Evolutionary conservation across 2,329 filamentous ascomycete genomes (phyloP), one percentile per base, ranked within the genome.

Genomic region (Claviceps maximensis): DNA sequence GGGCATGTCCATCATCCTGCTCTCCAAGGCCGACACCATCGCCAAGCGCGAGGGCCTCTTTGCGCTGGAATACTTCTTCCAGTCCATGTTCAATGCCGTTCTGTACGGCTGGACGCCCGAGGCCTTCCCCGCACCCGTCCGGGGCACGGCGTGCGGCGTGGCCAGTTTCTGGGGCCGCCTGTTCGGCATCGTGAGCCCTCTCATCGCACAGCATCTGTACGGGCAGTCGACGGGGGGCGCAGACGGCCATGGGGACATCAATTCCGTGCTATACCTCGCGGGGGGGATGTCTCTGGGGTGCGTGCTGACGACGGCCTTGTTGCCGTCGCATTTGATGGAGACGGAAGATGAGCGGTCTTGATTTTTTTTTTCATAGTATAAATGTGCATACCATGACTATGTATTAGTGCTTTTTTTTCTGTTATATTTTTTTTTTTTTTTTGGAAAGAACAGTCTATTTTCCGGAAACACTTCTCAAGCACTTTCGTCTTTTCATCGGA

Each of bases 81-180:
- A 70, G 15, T 72, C 72, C 52, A 69, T 69, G 59, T 67, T 65
- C 53, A 66, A 62, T 13, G 63, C 57, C 9, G 64, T 66, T 0
- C 53, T 67, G 45, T 75, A 72, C 51, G 72, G 70, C 0, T 74
- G 70, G 63, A 81, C 78, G 0, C 78, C 78, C 0, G 77, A 82
- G 58, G 75, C 76, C 0, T 81, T 82, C 63, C 77, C 77, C 0
- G 75, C 73, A 2, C 74, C 77, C 0, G 69, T 76, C 46, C 68
- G 78, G 0, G 78, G 77, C 2, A 79, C 77, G 0, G 79, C 79
- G 0, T 76, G 74, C 58, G 79, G 79, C 0, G 56, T 80, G 13
- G 76, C 78, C 2, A 76, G 74, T 55, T 82, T 80, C 59, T 80
- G 76, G 76, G 79, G 79, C 1, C 63, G 79, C 2, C 52, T 82